phyloP scores from a whole-genome alignment of 2,329 filamentous ascomycete genomes.

The Colletotrichum tamarilloi region DNA sequence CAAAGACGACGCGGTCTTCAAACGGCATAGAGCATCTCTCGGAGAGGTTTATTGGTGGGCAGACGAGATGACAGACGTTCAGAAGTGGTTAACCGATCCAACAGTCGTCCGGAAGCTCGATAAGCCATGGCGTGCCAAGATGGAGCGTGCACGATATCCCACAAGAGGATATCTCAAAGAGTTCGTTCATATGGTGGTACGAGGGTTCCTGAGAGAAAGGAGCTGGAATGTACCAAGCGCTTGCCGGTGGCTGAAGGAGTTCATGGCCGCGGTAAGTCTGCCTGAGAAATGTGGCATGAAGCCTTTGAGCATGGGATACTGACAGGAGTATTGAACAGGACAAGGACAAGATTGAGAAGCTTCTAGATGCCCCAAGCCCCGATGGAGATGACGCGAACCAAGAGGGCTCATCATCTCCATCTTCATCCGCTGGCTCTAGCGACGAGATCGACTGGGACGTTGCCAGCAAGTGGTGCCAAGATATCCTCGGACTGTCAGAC shows the following conservation, averaged over 20 bases:
- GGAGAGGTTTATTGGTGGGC: not conserved
- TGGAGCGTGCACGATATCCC: not conserved
- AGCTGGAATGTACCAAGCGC: not conserved
- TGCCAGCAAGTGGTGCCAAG: not conserved
- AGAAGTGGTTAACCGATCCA: not conserved
- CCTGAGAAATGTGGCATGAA: not conserved
- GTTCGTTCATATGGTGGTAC: not conserved
- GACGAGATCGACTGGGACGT: not conserved
- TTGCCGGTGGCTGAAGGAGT: not conserved
- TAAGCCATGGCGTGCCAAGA: not conserved
- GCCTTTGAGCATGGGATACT: not conserved
- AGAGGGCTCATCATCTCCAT: not conserved
- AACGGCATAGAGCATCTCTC: not conserved
- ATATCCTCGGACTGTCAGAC: not conserved
- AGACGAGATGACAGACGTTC: not conserved
- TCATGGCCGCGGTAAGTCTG: not conserved
- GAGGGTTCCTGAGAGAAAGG: not conserved
- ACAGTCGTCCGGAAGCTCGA: not conserved
- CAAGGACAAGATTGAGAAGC: not conserved
- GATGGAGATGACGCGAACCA: not conserved
- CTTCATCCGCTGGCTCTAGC: not conserved
- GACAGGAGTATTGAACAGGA: not conserved
- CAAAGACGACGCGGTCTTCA: not conserved
- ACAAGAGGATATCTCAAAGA: not conserved
- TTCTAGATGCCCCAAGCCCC: not conserved